These are phyloP conservation scores for Zygoascus meyerae DNA, from an alignment of 1,139 yeast species.

Conservation along the genomic window DNA sequence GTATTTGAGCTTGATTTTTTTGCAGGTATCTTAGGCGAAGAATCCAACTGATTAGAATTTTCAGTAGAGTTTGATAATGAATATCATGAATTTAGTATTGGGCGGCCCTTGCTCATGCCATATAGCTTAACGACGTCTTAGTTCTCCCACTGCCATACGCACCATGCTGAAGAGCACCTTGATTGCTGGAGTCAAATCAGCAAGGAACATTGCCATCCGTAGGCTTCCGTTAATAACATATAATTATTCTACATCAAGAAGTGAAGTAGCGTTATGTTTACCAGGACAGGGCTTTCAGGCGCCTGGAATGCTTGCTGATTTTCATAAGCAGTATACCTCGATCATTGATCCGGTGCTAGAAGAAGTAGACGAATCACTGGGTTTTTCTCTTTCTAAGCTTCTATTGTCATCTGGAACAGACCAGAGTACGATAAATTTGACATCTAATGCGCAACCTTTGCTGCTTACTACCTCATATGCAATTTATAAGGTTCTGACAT, in stretches of 20 bases:
- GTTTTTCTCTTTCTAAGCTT: constrained; percentile 22
- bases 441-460: constrained; percentile 60
- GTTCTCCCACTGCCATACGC: too few relatives aligned
- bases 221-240: too few relatives aligned
- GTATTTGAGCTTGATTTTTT: constrained; percentile 3
- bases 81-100: too few relatives aligned
- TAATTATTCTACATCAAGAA: not conserved
- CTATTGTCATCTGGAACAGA: constrained; percentile 18
- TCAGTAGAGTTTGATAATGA: too few relatives aligned
- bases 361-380: constrained; percentile 31
- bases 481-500: constrained; percentile 32
- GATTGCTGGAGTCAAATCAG: too few relatives aligned
- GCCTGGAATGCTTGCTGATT: constrained; percentile 32
- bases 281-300: constrained; percentile 41
- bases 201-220: too few relatives aligned
- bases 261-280: constrained; percentile 16
- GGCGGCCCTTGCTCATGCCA: too few relatives aligned
- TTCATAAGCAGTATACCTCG: constrained; percentile 21
- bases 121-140: too few relatives aligned
- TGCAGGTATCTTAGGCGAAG: constrained; percentile 1
- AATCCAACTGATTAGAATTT: not conserved
- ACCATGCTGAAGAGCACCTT: too few relatives aligned
- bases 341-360: constrained; percentile 29
- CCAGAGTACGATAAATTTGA: constrained; percentile 27
- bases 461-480: constrained; percentile 46